Base-by-base conservation (phyloP, 441 rosid genomes). In the Jatropha multifida region DNA sequence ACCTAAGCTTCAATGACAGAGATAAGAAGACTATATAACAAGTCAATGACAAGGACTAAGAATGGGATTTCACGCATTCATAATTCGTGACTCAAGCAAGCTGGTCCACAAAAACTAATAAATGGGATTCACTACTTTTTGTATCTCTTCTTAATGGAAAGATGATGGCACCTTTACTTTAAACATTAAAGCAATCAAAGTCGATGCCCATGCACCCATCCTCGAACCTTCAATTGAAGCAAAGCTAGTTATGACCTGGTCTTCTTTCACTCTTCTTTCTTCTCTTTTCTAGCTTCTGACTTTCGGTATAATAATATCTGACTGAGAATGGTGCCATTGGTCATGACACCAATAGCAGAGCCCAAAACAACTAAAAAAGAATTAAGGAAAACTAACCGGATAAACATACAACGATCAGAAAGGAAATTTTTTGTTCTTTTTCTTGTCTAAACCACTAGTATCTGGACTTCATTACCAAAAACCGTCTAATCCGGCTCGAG, bases 271-370 rank as follows among this genome's bases (percentile, higher is more conserved):
- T 91, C 71, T 20, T 59, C 79, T 87, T 93, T 91, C 90, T 90
- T 88, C 76, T 86, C 97, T 81, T 83, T 89, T 76, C 83, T 77
- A 17, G 77, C 78, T 46, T 69, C 80, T 7, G 88, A 73, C 81
- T 88, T 92, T 38, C 37, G 83, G 81, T 95, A 93, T 65, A 90
- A 6, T 18, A 92, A 59, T 72, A 95, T 92, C 87, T 93, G 99
- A 79, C 89, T 88, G 78, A 93, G 87, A 87, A 93, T 85, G 38
- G 91, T 84, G 72, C 99, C 96, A 52, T 95, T 92, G 49, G 90
- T 87, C 73, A 86, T 32, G 69, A 87, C 80, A 46, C 97, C 94
- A 69, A 92, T 85, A 59, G 83, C 86, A 62, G 96, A 88, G 60
- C 99, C 98, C 87, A 84, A 23, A 69, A 90, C 75, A 83, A 95